These are phyloP conservation scores for Zhuliangozyma blackwelliae DNA, from an alignment of 1,139 yeast genomes.

Conservation along the genomic window DNA sequence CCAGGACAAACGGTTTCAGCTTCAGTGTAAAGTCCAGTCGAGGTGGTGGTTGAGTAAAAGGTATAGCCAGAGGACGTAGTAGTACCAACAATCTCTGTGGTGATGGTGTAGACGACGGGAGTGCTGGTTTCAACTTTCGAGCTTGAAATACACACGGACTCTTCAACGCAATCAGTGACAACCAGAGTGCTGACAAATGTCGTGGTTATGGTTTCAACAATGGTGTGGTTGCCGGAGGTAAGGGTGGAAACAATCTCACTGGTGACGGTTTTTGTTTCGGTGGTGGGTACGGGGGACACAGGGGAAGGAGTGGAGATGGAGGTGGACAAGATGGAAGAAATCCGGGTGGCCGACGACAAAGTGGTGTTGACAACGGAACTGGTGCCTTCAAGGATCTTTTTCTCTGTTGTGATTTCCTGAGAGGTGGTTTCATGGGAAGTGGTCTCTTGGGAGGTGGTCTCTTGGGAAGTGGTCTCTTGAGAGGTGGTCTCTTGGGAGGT, in stretches of 20 bases:
- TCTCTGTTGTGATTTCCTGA: no score
- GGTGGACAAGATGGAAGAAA: neutral
- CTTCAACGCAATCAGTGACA: neutral
- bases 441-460: neutral
- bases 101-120: neutral
- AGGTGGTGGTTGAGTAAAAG: constrained; percentile 1
- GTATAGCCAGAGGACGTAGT: neutral
- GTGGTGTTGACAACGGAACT: neutral
- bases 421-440: neutral
- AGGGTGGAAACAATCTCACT: constrained; percentile 1
- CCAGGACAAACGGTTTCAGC: neutral
- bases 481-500: neutral
- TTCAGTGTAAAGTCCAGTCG: constrained; percentile 2
- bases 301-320: neutral
- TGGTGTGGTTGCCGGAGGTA: constrained; percentile 1
- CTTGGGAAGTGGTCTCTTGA: neutral
- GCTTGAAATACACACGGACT: no score
- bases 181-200: neutral
- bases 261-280: constrained; percentile 1
- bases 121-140: neutral
- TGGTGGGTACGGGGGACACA: neutral
- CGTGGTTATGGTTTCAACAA: constrained; percentile 6
- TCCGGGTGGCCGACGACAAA: neutral
- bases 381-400: no score
- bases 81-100: constrained; percentile 1